These are phyloP conservation scores for Saturnispora quitensis DNA, from an alignment of 805 yeast genomes.

Conservation along the genomic window DNA sequence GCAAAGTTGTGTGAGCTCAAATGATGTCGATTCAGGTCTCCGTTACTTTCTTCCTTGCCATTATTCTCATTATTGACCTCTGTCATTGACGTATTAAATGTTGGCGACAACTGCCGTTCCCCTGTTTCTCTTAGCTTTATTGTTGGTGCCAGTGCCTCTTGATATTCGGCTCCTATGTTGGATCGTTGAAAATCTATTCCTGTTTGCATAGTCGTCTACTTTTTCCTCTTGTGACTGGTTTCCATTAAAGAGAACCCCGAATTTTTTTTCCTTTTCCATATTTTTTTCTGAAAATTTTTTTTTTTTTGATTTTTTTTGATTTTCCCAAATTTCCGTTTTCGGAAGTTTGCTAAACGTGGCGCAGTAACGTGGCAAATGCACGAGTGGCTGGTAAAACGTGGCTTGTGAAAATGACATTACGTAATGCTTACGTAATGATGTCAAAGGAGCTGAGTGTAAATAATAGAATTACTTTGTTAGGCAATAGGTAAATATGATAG, in stretches of 20 bases:
- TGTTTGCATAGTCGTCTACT: background rate
- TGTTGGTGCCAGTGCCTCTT: background rate
- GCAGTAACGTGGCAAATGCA: background rate
- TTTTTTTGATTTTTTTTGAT: background rate
- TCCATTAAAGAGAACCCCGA: background rate
- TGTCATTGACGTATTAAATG: background rate
- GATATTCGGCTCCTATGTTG: background rate
- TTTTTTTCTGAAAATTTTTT: background rate
- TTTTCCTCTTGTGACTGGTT: background rate
- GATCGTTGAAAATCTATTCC: background rate
- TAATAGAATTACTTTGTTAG: background rate
- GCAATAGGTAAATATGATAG: background rate
- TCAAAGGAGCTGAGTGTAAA: background rate
- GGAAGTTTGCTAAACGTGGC: background rate
- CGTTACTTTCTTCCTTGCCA: background rate
- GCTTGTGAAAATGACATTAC: background rate
- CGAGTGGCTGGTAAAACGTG: background rate
- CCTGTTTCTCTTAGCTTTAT: background rate
- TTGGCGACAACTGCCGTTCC: background rate
- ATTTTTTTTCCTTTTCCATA: background rate
- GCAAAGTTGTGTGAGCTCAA: conserved; percentile 2
- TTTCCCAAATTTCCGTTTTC: background rate
- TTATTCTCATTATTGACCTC: background rate
- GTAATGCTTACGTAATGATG: background rate
- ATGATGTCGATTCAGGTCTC: background rate